Percentiles rank a stretch among this genome's conserved stretches.
phyloP scores from a whole-genome alignment of 148 eudicot species.

The Heliamphora exappendiculata region DNA sequence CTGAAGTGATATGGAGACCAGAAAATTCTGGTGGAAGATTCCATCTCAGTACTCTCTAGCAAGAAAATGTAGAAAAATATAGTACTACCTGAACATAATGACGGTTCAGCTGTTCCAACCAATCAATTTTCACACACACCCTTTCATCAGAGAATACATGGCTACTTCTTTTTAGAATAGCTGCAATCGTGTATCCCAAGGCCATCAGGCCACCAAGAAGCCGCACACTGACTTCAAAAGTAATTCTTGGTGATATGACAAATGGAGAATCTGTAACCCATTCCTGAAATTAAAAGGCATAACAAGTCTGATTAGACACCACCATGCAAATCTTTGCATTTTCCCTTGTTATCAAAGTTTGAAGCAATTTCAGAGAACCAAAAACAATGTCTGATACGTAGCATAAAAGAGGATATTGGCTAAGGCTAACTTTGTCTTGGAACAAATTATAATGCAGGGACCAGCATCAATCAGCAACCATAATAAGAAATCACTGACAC shows the following conservation, averaged over 20 bases:
- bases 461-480: slow-evolving; percentile 2
- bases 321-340: background rate
- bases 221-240: slow-evolving; percentile 92
- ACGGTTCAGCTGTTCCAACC: slow-evolving; percentile 85
- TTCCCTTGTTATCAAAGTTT: no score
- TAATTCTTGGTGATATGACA: slow-evolving; percentile 94
- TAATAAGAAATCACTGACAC: background rate
- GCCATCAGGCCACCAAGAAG: slow-evolving; percentile 99
- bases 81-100: slow-evolving; percentile 68
- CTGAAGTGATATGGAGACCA: background rate
- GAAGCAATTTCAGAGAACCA: background rate
- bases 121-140: slow-evolving; percentile 81
- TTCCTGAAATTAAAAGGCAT: slow-evolving; percentile 48
- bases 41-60: background rate
- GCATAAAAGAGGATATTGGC: background rate
- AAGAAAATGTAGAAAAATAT: slow-evolving; percentile 5
- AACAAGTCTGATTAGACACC: slow-evolving; percentile 15
- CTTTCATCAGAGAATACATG: slow-evolving; percentile 71
- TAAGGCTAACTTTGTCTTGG: background rate
- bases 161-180: slow-evolving; percentile 86
- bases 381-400: background rate
- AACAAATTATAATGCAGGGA: background rate
- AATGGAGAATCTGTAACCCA: slow-evolving; percentile 93
- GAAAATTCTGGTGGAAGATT: background rate
- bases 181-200: slow-evolving; percentile 90